phyloP scores from a whole-genome alignment of 176 grass and related monocot genomes.

The Tillandsia leiboldiana region DNA sequence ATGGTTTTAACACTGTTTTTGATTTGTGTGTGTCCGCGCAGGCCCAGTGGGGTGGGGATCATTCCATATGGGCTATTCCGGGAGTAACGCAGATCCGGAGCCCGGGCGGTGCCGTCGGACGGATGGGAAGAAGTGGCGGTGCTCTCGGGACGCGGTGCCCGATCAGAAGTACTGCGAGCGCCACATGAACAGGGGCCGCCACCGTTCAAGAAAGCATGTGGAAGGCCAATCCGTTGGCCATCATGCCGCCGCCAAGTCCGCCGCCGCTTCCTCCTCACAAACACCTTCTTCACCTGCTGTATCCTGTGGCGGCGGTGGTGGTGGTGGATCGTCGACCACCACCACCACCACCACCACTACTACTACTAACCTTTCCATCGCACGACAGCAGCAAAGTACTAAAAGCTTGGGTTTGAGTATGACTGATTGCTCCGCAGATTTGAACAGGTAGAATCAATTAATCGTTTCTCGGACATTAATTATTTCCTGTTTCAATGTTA shows the following conservation, averaged over 20 bases:
- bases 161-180: constrained; percentile 92
- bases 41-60: constrained; percentile 59
- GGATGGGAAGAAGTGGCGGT: constrained; percentile 88
- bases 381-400: constrained; percentile 23
- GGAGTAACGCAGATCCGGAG: constrained; percentile 47
- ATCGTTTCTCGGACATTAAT: background rate
- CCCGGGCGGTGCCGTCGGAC: constrained; percentile 78
- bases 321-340: constrained; percentile 15
- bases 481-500: constrained; percentile 2
- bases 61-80: constrained; percentile 32
- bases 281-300: constrained; percentile 20
- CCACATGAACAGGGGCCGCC: constrained; percentile 68
- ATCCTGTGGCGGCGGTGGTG: background rate
- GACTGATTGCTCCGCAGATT: constrained; percentile 18
- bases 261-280: constrained; percentile 9
- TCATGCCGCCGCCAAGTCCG: constrained; percentile 14
- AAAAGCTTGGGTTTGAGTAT: constrained; percentile 23
- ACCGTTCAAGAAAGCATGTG: constrained; percentile 99
- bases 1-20: background rate
- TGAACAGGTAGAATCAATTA: constrained; percentile 32
- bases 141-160: constrained; percentile 66
- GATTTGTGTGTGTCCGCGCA: background rate
- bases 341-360: too few relatives aligned
- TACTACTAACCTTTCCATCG: constrained; percentile 2
- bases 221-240: constrained; percentile 47